phyloP scores from a whole-genome alignment of 2,329 filamentous ascomycete species.

The Achaetomium macrosporum region DNA sequence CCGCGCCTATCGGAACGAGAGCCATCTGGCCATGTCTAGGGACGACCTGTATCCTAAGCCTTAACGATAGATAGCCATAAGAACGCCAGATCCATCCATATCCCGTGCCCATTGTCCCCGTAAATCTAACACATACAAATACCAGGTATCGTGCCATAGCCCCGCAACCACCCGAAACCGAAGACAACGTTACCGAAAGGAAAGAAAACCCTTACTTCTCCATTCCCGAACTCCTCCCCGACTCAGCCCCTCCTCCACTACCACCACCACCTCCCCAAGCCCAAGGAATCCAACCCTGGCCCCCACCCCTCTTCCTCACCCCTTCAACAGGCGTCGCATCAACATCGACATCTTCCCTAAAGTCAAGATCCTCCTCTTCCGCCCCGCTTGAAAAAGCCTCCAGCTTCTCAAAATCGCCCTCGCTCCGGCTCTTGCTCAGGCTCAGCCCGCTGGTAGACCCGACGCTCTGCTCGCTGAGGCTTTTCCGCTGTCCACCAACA shows the following conservation, averaged over 20 bases:
- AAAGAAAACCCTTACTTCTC: constrained; percentile 26
- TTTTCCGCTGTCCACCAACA: constrained; percentile 25
- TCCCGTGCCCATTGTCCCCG: neutral
- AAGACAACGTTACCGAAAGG: neutral
- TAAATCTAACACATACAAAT: neutral
- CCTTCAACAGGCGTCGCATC: constrained; percentile 10
- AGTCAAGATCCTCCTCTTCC: constrained; percentile 41
- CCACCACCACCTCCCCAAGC: constrained; percentile 33
- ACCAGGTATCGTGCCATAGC: neutral
- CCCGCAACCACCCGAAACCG: neutral
- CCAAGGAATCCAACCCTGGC: constrained; percentile 47
- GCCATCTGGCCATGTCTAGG: neutral
- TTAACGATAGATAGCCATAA: too few relatives aligned
- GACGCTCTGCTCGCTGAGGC: constrained; percentile 43
- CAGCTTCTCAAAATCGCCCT: constrained; percentile 85
- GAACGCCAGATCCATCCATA: neutral
- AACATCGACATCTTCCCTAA: constrained; percentile 21
- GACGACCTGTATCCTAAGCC: neutral
- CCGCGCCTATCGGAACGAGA: neutral
- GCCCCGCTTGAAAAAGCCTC: constrained; percentile 61
- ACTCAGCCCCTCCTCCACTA: constrained; percentile 20
- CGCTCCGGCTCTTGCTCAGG: constrained; percentile 75
- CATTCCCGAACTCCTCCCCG: constrained; percentile 35
- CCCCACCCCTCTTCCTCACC: constrained; percentile 22
- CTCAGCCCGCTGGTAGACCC: constrained; percentile 56